Conservation (phyloP, 2,329 filamentous ascomycete genomes). For the Penicillium brevicompactum region DNA sequence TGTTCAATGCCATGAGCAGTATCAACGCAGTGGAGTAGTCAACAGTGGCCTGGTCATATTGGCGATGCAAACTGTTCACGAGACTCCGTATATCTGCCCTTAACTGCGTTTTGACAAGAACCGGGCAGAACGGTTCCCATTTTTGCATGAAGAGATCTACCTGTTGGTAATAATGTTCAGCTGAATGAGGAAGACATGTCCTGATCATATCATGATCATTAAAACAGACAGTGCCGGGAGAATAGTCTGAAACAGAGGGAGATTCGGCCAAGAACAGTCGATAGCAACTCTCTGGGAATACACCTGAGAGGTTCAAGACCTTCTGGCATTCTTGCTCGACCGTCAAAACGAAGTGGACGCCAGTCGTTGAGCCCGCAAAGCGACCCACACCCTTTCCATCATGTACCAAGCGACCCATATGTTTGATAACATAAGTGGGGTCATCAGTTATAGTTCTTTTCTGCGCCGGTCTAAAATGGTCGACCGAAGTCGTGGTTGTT, state of each 20-base stretch:
- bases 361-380: constrained; percentile 15
- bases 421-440: constrained; percentile 8
- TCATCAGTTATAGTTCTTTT: neutral
- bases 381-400: constrained; percentile 7
- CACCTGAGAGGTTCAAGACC: neutral
- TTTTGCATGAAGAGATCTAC: constrained; percentile 3
- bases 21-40: neutral
- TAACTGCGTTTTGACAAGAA: constrained; percentile 1
- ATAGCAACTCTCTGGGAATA: constrained; percentile 13
- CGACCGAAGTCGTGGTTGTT: neutral
- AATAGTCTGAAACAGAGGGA: neutral
- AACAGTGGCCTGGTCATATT: neutral
- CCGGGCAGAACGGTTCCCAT: constrained; percentile 11
- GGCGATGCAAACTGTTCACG: neutral
- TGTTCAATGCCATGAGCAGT: constrained; percentile 1
- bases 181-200: neutral
- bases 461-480: neutral
- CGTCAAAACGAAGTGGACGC: constrained; percentile 11
- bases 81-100: constrained; percentile 1
- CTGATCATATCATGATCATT: neutral
- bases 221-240: neutral
- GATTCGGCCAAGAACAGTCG: constrained; percentile 3
- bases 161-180: constrained; percentile 5
- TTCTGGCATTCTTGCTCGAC: constrained; percentile 11
- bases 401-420: constrained; percentile 13